These are phyloP conservation scores for Cicer judaicum DNA, from an alignment of 306 rosid genomes.

Conservation along the genomic window DNA sequence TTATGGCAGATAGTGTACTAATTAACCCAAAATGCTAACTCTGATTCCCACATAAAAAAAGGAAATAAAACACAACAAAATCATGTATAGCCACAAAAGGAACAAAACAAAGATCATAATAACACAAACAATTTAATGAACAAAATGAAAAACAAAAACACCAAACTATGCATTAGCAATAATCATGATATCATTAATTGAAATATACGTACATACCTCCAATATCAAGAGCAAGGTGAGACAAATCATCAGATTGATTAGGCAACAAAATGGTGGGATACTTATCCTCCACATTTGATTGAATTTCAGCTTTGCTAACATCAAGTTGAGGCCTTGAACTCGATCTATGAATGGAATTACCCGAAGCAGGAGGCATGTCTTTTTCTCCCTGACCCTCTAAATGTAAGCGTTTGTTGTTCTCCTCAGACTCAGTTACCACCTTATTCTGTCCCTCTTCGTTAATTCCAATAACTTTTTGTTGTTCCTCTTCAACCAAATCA, in stretches of 20 bases:
- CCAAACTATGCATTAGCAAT: not conserved
- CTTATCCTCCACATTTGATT: constrained; percentile 80
- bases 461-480: constrained; percentile 52
- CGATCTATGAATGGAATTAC: constrained; percentile 80
- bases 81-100: constrained; percentile 7
- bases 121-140: not conserved
- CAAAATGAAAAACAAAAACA: constrained; percentile 18
- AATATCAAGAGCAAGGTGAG: constrained; percentile 90
- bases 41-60: not conserved
- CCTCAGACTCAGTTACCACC: constrained; percentile 41
- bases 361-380: constrained; percentile 67
- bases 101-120: constrained; percentile 1
- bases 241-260: constrained; percentile 92
- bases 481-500: constrained; percentile 48
- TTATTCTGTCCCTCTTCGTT: constrained; percentile 42
- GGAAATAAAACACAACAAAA: constrained; percentile 12
- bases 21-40: constrained; percentile 13
- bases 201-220: constrained; percentile 62
- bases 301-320: constrained; percentile 94
- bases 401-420: constrained; percentile 12
- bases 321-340: constrained; percentile 93
- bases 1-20: not conserved
- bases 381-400: constrained; percentile 53
- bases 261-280: constrained; percentile 92
- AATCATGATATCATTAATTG: not conserved